Percentiles rank a stretch among this genome's conserved stretches.
Evolutionary conservation across 768 basidiomycete species (phyloP).

Genomic region (Tricholoma furcatifolium): DNA sequence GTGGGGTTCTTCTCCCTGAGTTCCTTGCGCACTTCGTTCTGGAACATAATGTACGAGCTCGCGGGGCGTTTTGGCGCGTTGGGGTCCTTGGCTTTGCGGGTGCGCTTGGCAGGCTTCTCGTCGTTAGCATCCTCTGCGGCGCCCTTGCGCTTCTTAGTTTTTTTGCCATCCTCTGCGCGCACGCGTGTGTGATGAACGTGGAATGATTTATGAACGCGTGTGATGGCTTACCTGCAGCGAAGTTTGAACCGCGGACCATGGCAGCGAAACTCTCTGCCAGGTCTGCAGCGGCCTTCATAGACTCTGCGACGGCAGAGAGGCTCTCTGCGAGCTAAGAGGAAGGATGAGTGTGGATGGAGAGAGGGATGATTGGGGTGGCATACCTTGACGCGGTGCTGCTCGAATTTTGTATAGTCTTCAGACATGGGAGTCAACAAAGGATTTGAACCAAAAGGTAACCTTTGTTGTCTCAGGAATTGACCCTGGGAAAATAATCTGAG

Average conservation of each 20-base stretch:
- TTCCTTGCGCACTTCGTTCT: conserved; percentile 82
- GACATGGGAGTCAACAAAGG: conserved; percentile 22
- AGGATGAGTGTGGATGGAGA: conserved; percentile 14
- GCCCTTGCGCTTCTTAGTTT: conserved; percentile 55
- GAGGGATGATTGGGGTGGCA: conserved; percentile 5
- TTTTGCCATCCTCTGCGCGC: conserved; percentile 18
- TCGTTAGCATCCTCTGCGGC: conserved; percentile 38
- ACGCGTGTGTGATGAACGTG: conserved; percentile 17
- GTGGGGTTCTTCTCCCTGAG: conserved; percentile 65
- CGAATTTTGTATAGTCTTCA: conserved; percentile 26
- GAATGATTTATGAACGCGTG: conserved; percentile 5
- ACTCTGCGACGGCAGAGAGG: conserved; percentile 55
- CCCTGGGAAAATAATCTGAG: conserved; percentile 36
- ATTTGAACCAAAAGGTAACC: conserved; percentile 10
- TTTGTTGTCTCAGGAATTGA: conserved; percentile 23
- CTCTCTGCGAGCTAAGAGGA: conserved; percentile 49
- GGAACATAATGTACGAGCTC: conserved; percentile 91
- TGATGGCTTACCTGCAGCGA: conserved; percentile 11
- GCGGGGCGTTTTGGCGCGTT: conserved; percentile 94
- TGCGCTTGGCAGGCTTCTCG: conserved; percentile 47
- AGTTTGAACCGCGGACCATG: conserved; percentile 35
- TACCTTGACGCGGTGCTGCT: conserved; percentile 35
- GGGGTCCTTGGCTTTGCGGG: conserved; percentile 81
- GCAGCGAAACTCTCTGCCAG: conserved; percentile 61
- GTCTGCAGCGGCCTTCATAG: conserved; percentile 62